phyloP scores from a whole-genome alignment of 2,329 filamentous ascomycete species.

The Neocucurbitaria cava region DNA sequence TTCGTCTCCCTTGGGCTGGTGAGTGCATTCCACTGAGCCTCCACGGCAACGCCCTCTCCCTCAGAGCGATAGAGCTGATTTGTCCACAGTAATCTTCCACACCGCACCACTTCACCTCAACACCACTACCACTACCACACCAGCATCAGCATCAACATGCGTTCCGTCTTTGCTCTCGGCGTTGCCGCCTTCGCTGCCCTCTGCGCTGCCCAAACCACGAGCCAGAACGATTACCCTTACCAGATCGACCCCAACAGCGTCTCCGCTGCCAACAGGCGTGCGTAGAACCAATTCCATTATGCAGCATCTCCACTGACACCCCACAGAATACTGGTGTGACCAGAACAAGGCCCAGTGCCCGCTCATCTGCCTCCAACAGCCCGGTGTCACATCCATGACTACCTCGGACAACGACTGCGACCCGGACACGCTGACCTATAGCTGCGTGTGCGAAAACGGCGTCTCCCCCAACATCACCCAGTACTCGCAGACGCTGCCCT shows the following conservation, averaged over 20 bases:
- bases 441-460: slow-evolving; percentile 74
- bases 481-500: slow-evolving; percentile 80
- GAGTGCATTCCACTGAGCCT: slow-evolving; percentile 16
- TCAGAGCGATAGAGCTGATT: not conserved
- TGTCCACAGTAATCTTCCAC: slow-evolving; percentile 8
- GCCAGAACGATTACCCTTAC: slow-evolving; percentile 42
- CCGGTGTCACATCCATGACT: slow-evolving; percentile 50
- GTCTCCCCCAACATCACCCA: slow-evolving; percentile 74
- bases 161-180: slow-evolving; percentile 60
- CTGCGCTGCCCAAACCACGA: slow-evolving; percentile 55
- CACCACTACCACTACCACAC: slow-evolving; percentile 1
- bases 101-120: slow-evolving; percentile 2
- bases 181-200: slow-evolving; percentile 59
- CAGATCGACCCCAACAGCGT: slow-evolving; percentile 71
- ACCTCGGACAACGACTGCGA: slow-evolving; percentile 71
- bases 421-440: slow-evolving; percentile 67
- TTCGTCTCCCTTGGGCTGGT: slow-evolving; percentile 7
- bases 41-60: not conserved
- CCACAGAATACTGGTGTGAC: slow-evolving; percentile 68
- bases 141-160: slow-evolving; percentile 48
- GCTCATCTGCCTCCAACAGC: slow-evolving; percentile 72
- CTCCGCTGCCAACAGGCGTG: slow-evolving; percentile 59
- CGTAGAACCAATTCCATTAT: slow-evolving; percentile 30
- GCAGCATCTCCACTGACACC: slow-evolving; percentile 21
- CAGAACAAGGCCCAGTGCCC: slow-evolving; percentile 71